Evolutionary conservation across 495 filamentous ascomycete genomes (phyloP).

Genomic region (Podospora comata): DNA sequence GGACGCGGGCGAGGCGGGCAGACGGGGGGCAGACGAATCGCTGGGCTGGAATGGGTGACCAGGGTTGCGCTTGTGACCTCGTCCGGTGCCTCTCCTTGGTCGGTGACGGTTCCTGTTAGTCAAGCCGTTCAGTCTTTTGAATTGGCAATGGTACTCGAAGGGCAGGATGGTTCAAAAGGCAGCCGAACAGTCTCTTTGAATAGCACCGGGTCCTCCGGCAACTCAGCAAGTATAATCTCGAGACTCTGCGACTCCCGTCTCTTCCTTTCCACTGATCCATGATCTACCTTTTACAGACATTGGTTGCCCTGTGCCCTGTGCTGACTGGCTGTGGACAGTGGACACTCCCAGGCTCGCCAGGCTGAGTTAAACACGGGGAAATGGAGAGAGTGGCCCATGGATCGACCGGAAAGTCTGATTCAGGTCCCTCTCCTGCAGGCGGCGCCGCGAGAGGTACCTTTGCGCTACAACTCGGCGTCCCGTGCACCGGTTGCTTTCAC

Average conservation of each 20-base stretch:
- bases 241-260: background rate
- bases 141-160: constrained; percentile 5
- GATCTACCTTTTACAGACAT: too few species aligned
- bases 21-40: constrained; percentile 13
- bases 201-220: background rate
- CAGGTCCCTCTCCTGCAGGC: constrained; percentile 1
- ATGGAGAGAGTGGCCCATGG: constrained; percentile 2
- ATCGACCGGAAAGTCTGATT: background rate
- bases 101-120: constrained; percentile 23
- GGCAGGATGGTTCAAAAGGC: background rate
- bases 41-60: constrained; percentile 23
- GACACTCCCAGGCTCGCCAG: background rate
- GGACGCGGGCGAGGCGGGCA: constrained; percentile 22
- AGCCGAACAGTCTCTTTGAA: background rate
- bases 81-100: constrained; percentile 28
- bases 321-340: too few species aligned
- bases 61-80: constrained; percentile 27
- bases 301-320: too few species aligned
- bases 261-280: too few species aligned
- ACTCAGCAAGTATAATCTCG: background rate
- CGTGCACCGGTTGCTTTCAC: background rate
- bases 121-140: constrained; percentile 15
- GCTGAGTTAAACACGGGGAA: constrained; percentile 2
- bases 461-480: background rate
- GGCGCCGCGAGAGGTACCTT: background rate